These are phyloP conservation scores for Magnaporthiopsis poae DNA, from an alignment of 2,329 filamentous ascomycete genomes.

Conservation along the genomic window DNA sequence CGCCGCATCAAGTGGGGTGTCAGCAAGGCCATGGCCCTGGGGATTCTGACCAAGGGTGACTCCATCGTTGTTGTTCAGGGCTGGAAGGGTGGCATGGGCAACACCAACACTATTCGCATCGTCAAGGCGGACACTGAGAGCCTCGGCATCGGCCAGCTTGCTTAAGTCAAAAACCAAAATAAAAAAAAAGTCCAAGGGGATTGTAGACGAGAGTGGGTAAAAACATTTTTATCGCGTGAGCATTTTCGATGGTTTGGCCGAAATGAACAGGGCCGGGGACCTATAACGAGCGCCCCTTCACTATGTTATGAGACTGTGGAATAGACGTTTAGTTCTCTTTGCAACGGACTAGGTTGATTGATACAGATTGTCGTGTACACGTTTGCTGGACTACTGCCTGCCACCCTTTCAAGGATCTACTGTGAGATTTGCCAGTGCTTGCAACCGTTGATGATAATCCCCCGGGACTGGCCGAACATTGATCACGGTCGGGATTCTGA, in stretches of 20 bases:
- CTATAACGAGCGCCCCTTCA: neutral
- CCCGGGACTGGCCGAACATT: neutral
- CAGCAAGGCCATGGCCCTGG: slow-evolving; percentile 72
- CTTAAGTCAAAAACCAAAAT: slow-evolving; percentile 14
- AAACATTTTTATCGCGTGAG: neutral
- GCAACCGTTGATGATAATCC: neutral
- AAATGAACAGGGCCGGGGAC: neutral
- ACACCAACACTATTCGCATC: slow-evolving; percentile 71
- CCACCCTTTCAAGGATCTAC: neutral
- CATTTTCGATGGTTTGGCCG: neutral
- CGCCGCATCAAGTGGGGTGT: slow-evolving; percentile 96
- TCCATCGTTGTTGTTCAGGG: slow-evolving; percentile 76
- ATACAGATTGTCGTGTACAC: neutral
- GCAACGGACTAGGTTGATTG: neutral
- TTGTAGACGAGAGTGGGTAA: neutral
- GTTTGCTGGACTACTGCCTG: neutral
- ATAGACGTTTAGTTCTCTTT: neutral
- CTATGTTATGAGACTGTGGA: neutral
- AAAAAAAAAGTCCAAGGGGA: neutral
- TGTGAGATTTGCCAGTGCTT: too few relatives aligned
- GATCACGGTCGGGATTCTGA: slow-evolving; percentile 19
- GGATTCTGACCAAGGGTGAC: slow-evolving; percentile 62
- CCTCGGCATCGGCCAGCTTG: slow-evolving; percentile 42
- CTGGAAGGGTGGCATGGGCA: slow-evolving; percentile 84
- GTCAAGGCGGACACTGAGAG: slow-evolving; percentile 51